Evolutionary conservation across 371 early-diverging fungal genomes (phyloP).

Genomic region (Apophysomyces variabilis): DNA sequence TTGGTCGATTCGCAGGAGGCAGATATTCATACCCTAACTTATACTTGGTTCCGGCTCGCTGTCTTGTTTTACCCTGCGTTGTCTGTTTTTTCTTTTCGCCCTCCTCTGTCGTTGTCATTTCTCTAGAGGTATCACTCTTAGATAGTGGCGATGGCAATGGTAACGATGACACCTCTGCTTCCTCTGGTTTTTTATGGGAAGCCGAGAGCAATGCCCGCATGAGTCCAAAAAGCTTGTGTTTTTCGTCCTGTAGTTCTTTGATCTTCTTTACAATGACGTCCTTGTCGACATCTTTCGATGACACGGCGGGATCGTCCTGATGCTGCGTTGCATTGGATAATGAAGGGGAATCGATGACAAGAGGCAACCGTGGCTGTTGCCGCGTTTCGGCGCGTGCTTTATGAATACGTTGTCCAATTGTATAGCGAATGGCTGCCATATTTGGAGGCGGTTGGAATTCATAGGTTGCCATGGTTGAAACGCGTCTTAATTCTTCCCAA

Average conservation of each 20-base stretch:
- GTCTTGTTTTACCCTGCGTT: background rate
- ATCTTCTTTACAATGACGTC: background rate
- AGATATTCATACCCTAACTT: background rate
- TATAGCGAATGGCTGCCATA: background rate
- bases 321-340: background rate
- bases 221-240: slow-evolving; percentile 2
- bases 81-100: background rate
- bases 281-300: background rate
- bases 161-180: background rate
- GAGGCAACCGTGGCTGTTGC: background rate
- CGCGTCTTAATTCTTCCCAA: background rate
- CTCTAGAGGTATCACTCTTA: background rate
- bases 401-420: background rate
- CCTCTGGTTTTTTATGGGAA: background rate
- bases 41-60: background rate
- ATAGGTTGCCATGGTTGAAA: slow-evolving; percentile 1
- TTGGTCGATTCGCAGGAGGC: background rate
- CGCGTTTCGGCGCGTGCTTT: background rate
- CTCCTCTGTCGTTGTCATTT: background rate
- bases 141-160: background rate
- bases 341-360: background rate
- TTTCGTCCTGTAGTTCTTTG: background rate
- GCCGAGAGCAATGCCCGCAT: background rate
- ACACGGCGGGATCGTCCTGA: background rate
- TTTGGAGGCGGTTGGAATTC: background rate